Evolutionary conservation across 2,329 filamentous ascomycete genomes (phyloP), one percentile per base, ranked within the genome.

Genomic region (Chrysosporium queenslandicum): DNA sequence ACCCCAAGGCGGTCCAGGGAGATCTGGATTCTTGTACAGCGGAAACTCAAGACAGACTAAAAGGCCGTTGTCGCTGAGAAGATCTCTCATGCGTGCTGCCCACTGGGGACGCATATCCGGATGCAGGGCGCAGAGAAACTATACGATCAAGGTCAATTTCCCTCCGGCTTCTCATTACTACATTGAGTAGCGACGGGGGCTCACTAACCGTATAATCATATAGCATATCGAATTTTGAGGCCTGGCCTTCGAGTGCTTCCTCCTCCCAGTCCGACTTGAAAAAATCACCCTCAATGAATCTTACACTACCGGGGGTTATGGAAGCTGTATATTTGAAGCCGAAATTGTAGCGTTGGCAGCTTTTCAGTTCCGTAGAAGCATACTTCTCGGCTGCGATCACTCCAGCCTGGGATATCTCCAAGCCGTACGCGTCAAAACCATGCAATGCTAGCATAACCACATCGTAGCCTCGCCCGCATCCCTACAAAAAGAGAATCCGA

Each of bases 101-200:
- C 80, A 83, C 21, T 63, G 64, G 3, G 74, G 71, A 27, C 80
- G 74, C 52, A 74, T 68, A 2, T 69, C 66, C 1, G 73, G 75
- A 11, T 77, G 77, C 0, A 84, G 69, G 20, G 81, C 80, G 59
- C 77, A 82, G 51, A 82, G 72, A 63, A 84, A 84, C 80, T 82
- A 56, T 18, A 29, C 5, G 7, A 25, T n/a, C n/a, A n/a, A n/a
- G n/a, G n/a, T n/a, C n/a, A n/a, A n/a, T n/a, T n/a, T n/a, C n/a
- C n/a, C n/a, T n/a, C n/a, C n/a, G n/a, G n/a, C n/a, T n/a, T n/a
- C n/a, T n/a, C n/a, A n/a, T n/a, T n/a, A n/a, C n/a, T n/a, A n/a
- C n/a, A n/a, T n/a, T n/a, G n/a, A n/a, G n/a, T 18, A 45, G 18
- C 9, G 6, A 29, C 18, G 20, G 23, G 8, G 27, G 29, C 37